These are phyloP conservation scores for Nyctanthes arbortristis DNA, from an alignment of 257 asterid species.

Conservation along the genomic window DNA sequence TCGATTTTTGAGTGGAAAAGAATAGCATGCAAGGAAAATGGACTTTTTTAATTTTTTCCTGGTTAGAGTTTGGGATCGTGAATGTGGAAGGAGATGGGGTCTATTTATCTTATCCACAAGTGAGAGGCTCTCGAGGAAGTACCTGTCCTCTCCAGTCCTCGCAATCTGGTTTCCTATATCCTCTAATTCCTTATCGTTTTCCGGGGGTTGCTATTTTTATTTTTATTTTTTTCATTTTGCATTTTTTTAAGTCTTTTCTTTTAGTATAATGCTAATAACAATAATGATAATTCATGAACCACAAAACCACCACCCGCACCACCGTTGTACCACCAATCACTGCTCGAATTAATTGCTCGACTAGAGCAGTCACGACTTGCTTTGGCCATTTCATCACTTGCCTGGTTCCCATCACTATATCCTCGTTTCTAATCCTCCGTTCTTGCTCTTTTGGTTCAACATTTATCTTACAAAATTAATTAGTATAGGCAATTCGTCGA, in stretches of 20 bases:
- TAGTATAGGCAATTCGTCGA: conserved; percentile 42
- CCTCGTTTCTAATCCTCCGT: neutral
- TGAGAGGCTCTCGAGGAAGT: conserved; percentile 49
- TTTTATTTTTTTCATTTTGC: too few species aligned
- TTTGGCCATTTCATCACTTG: conserved; percentile 70
- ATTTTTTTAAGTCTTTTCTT: too few species aligned
- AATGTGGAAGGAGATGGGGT: conserved; percentile 1
- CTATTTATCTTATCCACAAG: conserved; percentile 57
- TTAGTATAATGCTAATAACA: too few species aligned
- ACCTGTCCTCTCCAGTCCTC: conserved; percentile 46
- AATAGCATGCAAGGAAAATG: too few species aligned
- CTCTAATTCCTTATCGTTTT: conserved; percentile 49
- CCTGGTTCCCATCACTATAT: conserved; percentile 46
- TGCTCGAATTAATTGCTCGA: conserved; percentile 64
- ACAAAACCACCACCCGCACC: too few species aligned
- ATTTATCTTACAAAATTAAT: neutral
- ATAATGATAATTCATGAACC: too few species aligned
- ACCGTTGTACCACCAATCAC: too few species aligned
- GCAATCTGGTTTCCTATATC: conserved; percentile 24
- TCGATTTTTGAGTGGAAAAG: too few species aligned
- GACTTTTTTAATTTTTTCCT: neutral
- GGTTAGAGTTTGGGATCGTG: conserved; percentile 4
- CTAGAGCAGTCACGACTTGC: conserved; percentile 66
- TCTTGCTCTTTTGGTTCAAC: neutral
- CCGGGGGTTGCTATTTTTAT: too few species aligned